These are phyloP conservation scores for Lachnellula subtilissima DNA, from an alignment of 2,329 filamentous ascomycete species.

Conservation along the genomic window DNA sequence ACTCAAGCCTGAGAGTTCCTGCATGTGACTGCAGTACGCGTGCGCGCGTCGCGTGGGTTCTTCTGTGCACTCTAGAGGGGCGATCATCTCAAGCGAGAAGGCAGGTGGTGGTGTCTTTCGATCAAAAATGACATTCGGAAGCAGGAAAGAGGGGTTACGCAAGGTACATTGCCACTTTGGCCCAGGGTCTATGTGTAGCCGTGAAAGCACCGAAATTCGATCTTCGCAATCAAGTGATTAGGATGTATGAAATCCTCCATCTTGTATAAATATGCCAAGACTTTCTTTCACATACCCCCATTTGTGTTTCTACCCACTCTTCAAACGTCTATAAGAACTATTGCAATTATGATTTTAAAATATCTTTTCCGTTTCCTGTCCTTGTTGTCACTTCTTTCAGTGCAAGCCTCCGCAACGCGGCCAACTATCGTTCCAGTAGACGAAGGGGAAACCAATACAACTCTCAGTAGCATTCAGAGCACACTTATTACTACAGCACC, in stretches of 20 bases:
- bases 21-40: neutral
- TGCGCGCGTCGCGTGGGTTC: neutral
- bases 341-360: neutral
- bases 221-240: neutral
- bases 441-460: neutral
- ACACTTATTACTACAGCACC: neutral
- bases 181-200: neutral
- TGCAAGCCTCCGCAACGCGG: neutral
- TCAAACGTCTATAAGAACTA: neutral
- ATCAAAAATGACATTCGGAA: neutral
- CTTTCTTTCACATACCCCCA: neutral
- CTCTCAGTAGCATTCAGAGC: neutral
- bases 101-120: neutral
- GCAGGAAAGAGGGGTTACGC: too few species aligned
- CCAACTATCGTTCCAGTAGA: neutral
- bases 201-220: neutral
- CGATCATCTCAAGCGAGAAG: neutral
- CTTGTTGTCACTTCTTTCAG: neutral
- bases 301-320: neutral
- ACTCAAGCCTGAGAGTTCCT: neutral
- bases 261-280: neutral
- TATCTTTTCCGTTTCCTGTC: neutral
- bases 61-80: neutral
- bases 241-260: neutral
- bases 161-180: too few species aligned